Base-by-base conservation (phyloP, 2,329 filamentous ascomycete species). In the Diaporthe ilicicola region DNA sequence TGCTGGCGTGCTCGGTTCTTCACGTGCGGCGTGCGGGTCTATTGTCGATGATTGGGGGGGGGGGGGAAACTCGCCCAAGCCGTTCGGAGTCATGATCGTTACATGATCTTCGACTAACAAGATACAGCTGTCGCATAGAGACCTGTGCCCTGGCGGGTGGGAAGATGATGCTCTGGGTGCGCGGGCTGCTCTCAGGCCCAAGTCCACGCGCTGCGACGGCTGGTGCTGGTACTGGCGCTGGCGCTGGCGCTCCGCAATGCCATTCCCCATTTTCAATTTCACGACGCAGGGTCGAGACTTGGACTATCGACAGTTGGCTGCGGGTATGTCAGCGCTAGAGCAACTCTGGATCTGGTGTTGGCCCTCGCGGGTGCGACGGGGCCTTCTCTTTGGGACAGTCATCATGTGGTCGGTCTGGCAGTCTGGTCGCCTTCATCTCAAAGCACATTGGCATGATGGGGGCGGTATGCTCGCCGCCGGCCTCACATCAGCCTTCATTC, bases 221-320 rank as follows among this genome's bases (percentile, higher is more conserved):
- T 48, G 59, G 27, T 48, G 59, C 42, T 62, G 59, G 29, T 34
- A 27, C 44, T 64, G 59, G 59, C n/a, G 59, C 59, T 64, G n/a
- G n/a, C n/a, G n/a, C n/a, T n/a, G n/a, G n/a, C n/a, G n/a, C n/a
- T n/a, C n/a, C n/a, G n/a, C n/a, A n/a, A n/a, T n/a, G n/a, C n/a
- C n/a, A n/a, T 51, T 51, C 22, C 65, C 27, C 62, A 64, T 66
- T n/a, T 59, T 37, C 54, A 39, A 70, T 62, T 44, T 66, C 70
- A 50, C 19, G 66, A 50, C 55, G 70, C 67, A 67, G 42, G 42
- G 66, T 46, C 44, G 44, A 51, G 10, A 51, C 42, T 22, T 54
- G 67, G 65, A 72, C 56, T 71, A 70, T 72, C 69, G 70, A 55
- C n/a, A 22, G 67, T 67, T 70, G 67, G 67, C 56, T 70, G 53